phyloP scores from a whole-genome alignment of 345 rosid species.

The Salix arbutifolia region DNA sequence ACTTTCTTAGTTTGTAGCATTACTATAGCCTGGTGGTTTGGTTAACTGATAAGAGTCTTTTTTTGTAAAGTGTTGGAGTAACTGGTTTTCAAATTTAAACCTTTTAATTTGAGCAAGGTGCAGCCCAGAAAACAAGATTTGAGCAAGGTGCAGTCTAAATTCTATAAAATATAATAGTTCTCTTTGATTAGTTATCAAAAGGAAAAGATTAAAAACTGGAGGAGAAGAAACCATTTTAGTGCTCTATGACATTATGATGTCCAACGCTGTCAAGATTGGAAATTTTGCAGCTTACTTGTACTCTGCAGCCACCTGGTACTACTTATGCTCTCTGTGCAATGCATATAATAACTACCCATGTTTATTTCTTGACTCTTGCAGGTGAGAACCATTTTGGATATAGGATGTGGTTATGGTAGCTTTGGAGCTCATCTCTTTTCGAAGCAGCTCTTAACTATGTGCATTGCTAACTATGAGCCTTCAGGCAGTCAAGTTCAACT shows the following conservation, averaged over 20 bases:
- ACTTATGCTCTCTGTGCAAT: background rate
- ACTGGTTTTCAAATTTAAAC: background rate
- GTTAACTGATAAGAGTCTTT: background rate
- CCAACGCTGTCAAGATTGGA: background rate
- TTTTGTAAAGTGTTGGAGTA: background rate
- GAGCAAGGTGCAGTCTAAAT: background rate
- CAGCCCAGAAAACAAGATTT: too few relatives aligned
- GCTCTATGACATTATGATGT: background rate
- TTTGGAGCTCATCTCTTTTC: slow-evolving; percentile 94
- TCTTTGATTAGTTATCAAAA: background rate
- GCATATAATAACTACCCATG: background rate
- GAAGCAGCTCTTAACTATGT: slow-evolving; percentile 78
- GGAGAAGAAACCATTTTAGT: background rate
- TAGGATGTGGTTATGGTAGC: slow-evolving; percentile 99
- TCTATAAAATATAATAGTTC: background rate
- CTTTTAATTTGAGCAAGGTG: background rate
- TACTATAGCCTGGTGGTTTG: background rate
- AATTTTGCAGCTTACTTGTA: background rate
- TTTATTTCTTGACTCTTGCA: slow-evolving; percentile 30
- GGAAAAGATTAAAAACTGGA: background rate
- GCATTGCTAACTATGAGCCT: slow-evolving; percentile 89
- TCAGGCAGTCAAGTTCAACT: slow-evolving; percentile 98
- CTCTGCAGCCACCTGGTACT: background rate
- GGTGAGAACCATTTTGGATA: slow-evolving; percentile 92
- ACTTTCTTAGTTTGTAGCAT: background rate